Evolutionary conservation across 768 basidiomycete species (phyloP).

Genomic region (Panaeolus cyanescens): DNA sequence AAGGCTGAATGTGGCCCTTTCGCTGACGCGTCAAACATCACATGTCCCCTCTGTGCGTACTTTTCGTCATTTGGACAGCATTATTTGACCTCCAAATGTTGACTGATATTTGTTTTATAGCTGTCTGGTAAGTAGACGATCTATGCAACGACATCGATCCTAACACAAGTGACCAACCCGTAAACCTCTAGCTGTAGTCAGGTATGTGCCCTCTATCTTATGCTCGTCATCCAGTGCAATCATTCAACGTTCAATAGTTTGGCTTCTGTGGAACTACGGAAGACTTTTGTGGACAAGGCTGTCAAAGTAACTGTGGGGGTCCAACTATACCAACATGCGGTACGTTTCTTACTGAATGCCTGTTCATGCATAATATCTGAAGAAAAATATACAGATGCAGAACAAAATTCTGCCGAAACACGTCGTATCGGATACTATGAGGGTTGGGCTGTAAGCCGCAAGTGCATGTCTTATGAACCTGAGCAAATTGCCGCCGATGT

Average conservation of each 20-base stretch:
- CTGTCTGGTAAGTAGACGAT: neutral
- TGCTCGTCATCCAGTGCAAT: no score
- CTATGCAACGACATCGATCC: no score
- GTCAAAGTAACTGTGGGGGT: slow-evolving; percentile 5
- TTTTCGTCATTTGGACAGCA: neutral
- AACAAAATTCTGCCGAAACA: slow-evolving; percentile 18
- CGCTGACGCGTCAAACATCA: slow-evolving; percentile 5
- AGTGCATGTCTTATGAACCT: slow-evolving; percentile 19
- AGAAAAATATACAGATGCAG: slow-evolving; percentile 11
- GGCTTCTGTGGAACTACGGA: slow-evolving; percentile 10
- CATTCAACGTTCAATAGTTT: neutral
- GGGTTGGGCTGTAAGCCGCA: slow-evolving; percentile 12
- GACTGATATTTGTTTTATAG: no score
- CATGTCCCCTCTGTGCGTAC: slow-evolving; percentile 1
- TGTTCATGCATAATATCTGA: neutral
- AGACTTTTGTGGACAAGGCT: neutral
- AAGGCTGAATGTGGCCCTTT: slow-evolving; percentile 10
- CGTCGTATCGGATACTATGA: slow-evolving; percentile 28
- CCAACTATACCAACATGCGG: slow-evolving; percentile 11
- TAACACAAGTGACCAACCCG: no score
- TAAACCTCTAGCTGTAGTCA: slow-evolving; percentile 7
- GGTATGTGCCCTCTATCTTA: no score
- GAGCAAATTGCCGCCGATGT: slow-evolving; percentile 21
- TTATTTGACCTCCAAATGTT: no score
- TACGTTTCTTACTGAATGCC: neutral